A percentile compares a stretch with the other conserved stretches of the same genome.
Evolutionary conservation across 768 basidiomycete species (phyloP).

Genomic region (Leccinum ochraceum): DNA sequence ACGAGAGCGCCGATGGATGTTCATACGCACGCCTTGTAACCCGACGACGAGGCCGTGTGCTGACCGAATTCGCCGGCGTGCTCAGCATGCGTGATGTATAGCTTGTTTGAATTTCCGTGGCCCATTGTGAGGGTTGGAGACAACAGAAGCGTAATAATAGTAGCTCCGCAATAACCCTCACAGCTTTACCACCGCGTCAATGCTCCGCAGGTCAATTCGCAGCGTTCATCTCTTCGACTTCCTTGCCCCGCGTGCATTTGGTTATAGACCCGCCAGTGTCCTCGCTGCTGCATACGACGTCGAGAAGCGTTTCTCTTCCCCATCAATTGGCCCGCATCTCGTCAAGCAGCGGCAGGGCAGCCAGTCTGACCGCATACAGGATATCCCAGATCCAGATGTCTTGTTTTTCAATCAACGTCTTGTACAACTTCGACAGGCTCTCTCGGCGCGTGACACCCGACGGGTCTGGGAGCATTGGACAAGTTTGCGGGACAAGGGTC

Average conservation of each 20-base stretch:
- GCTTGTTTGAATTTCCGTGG: conserved; percentile 82
- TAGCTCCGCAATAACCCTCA: not conserved
- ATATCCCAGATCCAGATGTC: conserved; percentile 33
- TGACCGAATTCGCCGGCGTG: conserved; percentile 80
- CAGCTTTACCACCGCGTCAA: conserved; percentile 12
- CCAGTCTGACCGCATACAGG: conserved; percentile 9
- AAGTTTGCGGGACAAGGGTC: conserved; percentile 42
- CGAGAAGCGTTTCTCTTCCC: conserved; percentile 3
- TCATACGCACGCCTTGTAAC: conserved; percentile 61
- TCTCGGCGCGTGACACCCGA: conserved; percentile 36
- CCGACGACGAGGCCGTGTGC: conserved; percentile 79
- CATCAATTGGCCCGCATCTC: not conserved
- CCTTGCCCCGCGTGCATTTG: conserved; percentile 39
- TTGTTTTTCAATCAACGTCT: conserved; percentile 39
- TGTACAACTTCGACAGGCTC: conserved; percentile 39
- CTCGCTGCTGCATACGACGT: conserved; percentile 10
- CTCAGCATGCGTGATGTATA: conserved; percentile 89
- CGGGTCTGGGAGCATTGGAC: conserved; percentile 41
- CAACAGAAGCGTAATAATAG: conserved; percentile 2
- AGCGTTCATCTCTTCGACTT: conserved; percentile 41
- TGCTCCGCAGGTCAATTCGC: conserved; percentile 31
- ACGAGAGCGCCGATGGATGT: conserved; percentile 1
- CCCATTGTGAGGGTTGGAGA: conserved; percentile 50
- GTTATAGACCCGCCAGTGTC: conserved; percentile 22
- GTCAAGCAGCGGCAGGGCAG: conserved; percentile 16